These are phyloP conservation scores for Plasmodium relictum DNA, from an alignment of 169 alveolate species.

Conservation along the genomic window DNA sequence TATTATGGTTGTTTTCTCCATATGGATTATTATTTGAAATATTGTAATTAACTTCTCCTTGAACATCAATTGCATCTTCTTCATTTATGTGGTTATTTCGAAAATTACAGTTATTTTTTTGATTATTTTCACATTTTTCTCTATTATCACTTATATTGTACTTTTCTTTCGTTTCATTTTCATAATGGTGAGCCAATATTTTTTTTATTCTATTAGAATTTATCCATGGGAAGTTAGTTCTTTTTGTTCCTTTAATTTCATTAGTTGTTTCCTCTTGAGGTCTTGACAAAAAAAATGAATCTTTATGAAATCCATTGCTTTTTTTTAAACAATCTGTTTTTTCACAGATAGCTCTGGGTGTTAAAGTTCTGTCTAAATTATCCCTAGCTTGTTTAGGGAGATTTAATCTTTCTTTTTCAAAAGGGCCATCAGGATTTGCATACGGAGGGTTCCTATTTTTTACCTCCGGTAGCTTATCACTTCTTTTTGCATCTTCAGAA, in stretches of 20 bases:
- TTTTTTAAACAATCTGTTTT: conserved; percentile 16
- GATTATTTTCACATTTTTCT: neutral
- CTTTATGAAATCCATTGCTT: conserved; percentile 53
- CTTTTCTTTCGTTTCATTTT: neutral
- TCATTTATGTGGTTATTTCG: neutral
- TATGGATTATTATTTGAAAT: neutral
- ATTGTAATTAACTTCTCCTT: neutral
- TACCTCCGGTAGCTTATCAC: conserved; percentile 76
- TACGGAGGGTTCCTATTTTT: conserved; percentile 78
- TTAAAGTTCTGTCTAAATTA: conserved; percentile 73
- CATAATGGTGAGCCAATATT: conserved; percentile 36
- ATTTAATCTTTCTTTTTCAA: conserved; percentile 73
- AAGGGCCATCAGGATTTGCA: conserved; percentile 81
- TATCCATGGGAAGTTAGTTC: conserved; percentile 62
- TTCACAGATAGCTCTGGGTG: conserved; percentile 29
- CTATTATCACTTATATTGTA: neutral
- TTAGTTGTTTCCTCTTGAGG: conserved; percentile 23
- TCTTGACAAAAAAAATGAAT: conserved; percentile 24
- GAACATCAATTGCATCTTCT: neutral
- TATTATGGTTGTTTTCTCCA: neutral
- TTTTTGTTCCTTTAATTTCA: conserved; percentile 44
- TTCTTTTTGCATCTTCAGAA: conserved; percentile 72
- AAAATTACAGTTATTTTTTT: neutral
- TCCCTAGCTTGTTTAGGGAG: conserved; percentile 73
- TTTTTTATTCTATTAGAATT: conserved; percentile 62